Base-by-base conservation (phyloP, 179 eudicot genomes). In the Patellifolia procumbens region DNA sequence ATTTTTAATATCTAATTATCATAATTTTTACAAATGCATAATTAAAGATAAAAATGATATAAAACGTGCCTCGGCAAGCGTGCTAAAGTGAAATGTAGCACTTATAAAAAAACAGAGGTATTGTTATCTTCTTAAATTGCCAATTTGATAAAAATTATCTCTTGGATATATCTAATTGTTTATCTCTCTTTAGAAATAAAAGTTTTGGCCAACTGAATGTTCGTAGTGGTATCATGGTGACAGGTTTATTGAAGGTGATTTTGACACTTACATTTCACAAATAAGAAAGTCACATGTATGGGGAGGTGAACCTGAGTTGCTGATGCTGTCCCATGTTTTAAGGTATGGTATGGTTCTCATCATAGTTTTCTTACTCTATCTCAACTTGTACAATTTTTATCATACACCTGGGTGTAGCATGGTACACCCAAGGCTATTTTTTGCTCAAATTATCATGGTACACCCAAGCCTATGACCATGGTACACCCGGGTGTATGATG, bases 241-340 rank as follows among this genome's bases (percentile, higher is more conserved):
- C 89, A 94, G 98, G 98, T 94, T 94, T 78, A 84, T 94, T 35
- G 98, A 94, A 87, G 97, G 98, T 31, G 91, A 94, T 67, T 94
- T 94, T 61, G 89, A 94, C 62, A 76, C 80, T 12, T 94, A 94
- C 20, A 84, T 94, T 72, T 82, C 92, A 16, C 84, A 89, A 59
- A 88, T 92, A 31, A 89, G 97, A 81, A 94, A 88, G 81, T 89
- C 97, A 29, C 97, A 89, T 84, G 90, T 91, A 24, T 94, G 98
- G 98, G 98, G 98, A 76, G 98, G 98, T 59, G 98, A 94, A 75
- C 98, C 98, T 32, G 98, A 94, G 85, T 76, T 94, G 70, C 77
- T 94, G 46, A 94, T 94, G 97, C 97, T 96, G 80, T 92, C 97
- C 63, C 98, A 94, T 81, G 97, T 94, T 79, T 87, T 94, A 76